Percentiles rank a stretch among this genome's conserved stretches.
phyloP scores from a whole-genome alignment of 148 eudicot species.

The Tetragonia tetragonoides region DNA sequence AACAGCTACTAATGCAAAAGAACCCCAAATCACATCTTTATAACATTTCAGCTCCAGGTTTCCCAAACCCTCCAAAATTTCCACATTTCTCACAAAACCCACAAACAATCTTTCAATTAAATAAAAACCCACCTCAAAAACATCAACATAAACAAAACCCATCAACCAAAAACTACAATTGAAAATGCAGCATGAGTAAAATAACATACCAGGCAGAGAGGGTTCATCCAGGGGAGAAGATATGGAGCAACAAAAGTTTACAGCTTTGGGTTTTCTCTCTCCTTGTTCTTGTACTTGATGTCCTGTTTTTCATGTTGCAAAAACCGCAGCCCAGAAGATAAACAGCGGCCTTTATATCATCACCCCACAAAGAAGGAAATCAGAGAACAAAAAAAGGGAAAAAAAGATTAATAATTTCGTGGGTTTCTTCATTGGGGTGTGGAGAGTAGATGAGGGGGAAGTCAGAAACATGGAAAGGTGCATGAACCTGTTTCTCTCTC shows the following conservation, averaged over 20 bases:
- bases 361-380: not conserved
- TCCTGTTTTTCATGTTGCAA: conserved; percentile 12
- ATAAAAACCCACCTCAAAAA: not conserved
- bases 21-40: conserved; percentile 1
- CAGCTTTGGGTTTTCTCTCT: not conserved
- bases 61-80: not conserved
- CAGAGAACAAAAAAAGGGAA: not conserved
- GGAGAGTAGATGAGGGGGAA: conserved; percentile 4
- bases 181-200: not conserved
- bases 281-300: not conserved
- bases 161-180: not conserved
- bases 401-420: not conserved
- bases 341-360: not conserved
- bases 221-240: not conserved
- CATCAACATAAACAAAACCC: not conserved
- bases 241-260: not conserved
- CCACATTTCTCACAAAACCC: conserved; percentile 15
- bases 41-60: not conserved
- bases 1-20: not conserved
- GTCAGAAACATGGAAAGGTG: conserved; percentile 20
- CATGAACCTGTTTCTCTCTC: conserved; percentile 34
- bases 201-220: not conserved
- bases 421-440: conserved; percentile 13
- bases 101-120: not conserved
- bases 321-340: not conserved